Conservation (phyloP, 148 eudicot species). For the Fagopyrum esculentum region DNA sequence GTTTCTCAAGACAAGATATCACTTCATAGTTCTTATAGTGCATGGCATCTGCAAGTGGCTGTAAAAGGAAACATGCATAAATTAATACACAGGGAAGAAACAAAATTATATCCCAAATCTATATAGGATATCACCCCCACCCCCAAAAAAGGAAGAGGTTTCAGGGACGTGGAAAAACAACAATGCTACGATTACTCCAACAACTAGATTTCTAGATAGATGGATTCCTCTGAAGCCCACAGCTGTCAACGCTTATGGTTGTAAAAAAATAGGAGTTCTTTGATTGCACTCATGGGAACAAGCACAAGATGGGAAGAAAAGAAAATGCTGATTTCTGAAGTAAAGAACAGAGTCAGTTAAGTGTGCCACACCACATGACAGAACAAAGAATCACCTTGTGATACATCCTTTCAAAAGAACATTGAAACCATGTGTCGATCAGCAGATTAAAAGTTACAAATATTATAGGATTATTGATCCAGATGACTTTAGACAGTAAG, state of each 20-base stretch:
- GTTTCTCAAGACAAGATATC: conserved; percentile 68
- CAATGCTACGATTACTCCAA: not conserved
- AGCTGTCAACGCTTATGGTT: not conserved
- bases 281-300: not conserved
- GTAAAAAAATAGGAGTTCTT: not conserved
- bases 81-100: not conserved
- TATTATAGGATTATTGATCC: not conserved
- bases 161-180: not conserved
- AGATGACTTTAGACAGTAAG: not conserved
- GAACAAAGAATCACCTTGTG: not conserved
- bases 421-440: not conserved
- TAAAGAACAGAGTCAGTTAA: not conserved
- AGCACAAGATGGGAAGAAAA: not conserved
- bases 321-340: not conserved
- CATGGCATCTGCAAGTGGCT: conserved; percentile 99
- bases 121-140: not conserved
- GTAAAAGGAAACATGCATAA: conserved; percentile 19
- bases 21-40: conserved; percentile 78
- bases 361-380: not conserved
- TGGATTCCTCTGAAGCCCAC: not conserved
- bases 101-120: not conserved
- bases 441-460: not conserved
- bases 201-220: not conserved
- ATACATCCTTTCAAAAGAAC: not conserved
- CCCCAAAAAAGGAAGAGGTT: not conserved